Conservation (phyloP, 106 monocot genomes). For the Cymbidium sinense region DNA sequence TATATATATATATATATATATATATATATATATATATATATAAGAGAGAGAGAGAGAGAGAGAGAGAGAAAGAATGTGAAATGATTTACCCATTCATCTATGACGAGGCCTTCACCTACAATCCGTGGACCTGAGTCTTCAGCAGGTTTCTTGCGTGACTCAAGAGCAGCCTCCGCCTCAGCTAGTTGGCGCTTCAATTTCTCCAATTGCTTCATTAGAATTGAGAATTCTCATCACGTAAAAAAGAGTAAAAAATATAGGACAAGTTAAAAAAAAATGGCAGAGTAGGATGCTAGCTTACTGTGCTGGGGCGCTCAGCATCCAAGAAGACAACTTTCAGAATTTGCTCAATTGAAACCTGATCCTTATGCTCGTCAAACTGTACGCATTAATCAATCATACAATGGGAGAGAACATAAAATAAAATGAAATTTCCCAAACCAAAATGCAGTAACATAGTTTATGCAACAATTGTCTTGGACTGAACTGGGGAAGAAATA, state of each 20-base stretch:
- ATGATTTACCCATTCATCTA: slow-evolving; percentile 53
- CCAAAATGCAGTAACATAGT: too few relatives aligned
- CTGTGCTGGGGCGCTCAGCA: slow-evolving; percentile 33
- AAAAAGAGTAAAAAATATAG: not conserved
- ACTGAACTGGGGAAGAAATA: too few relatives aligned
- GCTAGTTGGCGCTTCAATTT: slow-evolving; percentile 51
- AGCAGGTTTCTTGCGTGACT: slow-evolving; percentile 46
- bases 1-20: not conserved
- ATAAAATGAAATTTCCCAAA: not conserved
- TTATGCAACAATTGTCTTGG: too few relatives aligned
- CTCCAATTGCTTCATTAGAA: slow-evolving; percentile 31
- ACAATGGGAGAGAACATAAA: not conserved
- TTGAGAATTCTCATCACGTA: not conserved
- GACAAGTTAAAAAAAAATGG: not conserved
- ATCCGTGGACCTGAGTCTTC: slow-evolving; percentile 41
- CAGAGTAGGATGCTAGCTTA: slow-evolving; percentile 28
- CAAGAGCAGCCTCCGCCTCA: slow-evolving; percentile 55
- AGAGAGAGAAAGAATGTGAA: too few relatives aligned
- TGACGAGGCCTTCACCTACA: slow-evolving; percentile 56
- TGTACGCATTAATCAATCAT: slow-evolving; percentile 17
- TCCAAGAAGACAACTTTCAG: slow-evolving; percentile 87
- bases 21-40: not conserved
- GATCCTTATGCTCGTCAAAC: slow-evolving; percentile 98
- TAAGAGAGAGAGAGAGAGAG: too few relatives aligned
- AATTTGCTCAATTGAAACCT: slow-evolving; percentile 76